phyloP scores from a whole-genome alignment of 371 early-diverging fungal species.

The Rhizomucor pusillus region DNA sequence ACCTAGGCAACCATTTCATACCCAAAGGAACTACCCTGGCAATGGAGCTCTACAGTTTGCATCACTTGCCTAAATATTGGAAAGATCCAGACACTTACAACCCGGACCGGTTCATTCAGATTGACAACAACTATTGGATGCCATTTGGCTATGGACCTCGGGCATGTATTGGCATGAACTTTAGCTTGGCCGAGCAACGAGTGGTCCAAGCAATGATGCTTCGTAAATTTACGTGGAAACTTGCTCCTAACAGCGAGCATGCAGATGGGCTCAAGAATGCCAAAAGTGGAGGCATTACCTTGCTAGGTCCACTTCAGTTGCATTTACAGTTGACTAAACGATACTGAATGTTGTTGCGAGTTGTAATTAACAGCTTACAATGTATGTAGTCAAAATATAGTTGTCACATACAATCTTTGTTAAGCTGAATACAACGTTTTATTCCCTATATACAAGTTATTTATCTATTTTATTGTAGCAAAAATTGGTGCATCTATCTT shows the following conservation, averaged over 20 bases:
- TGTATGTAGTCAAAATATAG: no score
- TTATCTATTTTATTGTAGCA: no score
- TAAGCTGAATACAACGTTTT: background rate
- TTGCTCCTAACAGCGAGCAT: conserved; percentile 24
- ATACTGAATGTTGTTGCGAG: conserved; percentile 2
- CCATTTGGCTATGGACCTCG: conserved; percentile 38
- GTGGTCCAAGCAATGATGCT: conserved; percentile 22
- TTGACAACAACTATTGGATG: conserved; percentile 18
- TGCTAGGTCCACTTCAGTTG: conserved; percentile 25
- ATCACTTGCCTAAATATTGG: conserved; percentile 27
- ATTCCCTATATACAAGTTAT: background rate
- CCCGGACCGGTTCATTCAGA: conserved; percentile 22
- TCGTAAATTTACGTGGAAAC: conserved; percentile 14
- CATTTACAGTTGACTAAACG: conserved; percentile 20
- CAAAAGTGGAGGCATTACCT: conserved; percentile 20
- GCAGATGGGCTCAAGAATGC: conserved; percentile 20
- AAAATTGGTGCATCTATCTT: no score
- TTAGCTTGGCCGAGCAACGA: conserved; percentile 24
- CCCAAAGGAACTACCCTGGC: conserved; percentile 38
- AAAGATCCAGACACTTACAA: conserved; percentile 23
- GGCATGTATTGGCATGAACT: conserved; percentile 40
- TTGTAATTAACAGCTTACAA: no score
- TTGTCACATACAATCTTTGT: background rate
- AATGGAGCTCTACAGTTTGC: conserved; percentile 27
- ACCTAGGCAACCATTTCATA: conserved; percentile 28